Evolutionary conservation across 257 asterid species (phyloP), one percentile per base, ranked within the genome.

Genomic region (Ligustrum vulgare): DNA sequence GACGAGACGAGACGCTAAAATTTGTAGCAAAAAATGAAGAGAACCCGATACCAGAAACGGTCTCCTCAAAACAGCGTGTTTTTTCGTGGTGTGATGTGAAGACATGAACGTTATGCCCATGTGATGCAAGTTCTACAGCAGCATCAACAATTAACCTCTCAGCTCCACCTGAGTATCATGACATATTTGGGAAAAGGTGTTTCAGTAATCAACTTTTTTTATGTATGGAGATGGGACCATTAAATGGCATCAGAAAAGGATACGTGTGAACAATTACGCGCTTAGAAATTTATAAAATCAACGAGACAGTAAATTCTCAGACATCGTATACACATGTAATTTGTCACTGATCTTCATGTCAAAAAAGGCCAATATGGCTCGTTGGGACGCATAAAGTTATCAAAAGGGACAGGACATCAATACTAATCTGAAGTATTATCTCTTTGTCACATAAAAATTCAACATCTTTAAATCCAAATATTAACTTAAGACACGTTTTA

Each of bases 141-240:
- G 98, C 95, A 82, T 94, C 98, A 62, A 94, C 99, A 73, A 94
- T 86, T 75, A 94, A 82, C 86, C 99, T 85, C 84, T 94, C 97
- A 28, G 99, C 99, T 74, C 99, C 99, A 77, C 98, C 99, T 94
- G 74, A 28, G 63, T 69, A 82, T 62, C 49, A 75, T 41, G 66
- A 6, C 67, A 13, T 75, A 72, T 15, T 65, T 16, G 63, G 71
- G 39, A 41, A 41, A 10, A 7, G 67, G n/a, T n/a, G n/a, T n/a
- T n/a, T n/a, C n/a, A n/a, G n/a, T 28, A 28, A 28, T 28, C 1
- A 28, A 28, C 31, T 28, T 28, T 28, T 28, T 28, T 28, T 28
- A 28, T 28, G 31, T 28, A 28, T 0, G 31, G 31, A 28, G 31
- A 1, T 28, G 0, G 1, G 31, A 28, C 31, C 31, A 28, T 28